These are phyloP conservation scores for Rhamnella rubrinervis DNA, from an alignment of 331 rosid species.

Conservation along the genomic window DNA sequence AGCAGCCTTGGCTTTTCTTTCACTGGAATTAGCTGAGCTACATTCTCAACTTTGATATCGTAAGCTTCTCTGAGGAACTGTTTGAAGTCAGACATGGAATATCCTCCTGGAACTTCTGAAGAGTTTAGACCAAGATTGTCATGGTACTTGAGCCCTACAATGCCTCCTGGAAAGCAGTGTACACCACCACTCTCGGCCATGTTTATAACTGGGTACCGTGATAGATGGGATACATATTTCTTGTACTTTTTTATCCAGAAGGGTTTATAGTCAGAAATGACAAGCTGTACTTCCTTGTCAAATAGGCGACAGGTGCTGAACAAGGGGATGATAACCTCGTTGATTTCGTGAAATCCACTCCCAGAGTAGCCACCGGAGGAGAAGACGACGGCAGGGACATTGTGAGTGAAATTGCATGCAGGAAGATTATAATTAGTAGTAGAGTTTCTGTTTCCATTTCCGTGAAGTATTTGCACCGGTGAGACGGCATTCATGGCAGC, in stretches of 20 bases:
- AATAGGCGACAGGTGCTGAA: slow-evolving; percentile 37
- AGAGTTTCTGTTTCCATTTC: not conserved
- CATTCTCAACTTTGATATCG: not conserved
- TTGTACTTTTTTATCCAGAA: slow-evolving; percentile 32
- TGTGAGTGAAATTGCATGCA: slow-evolving; percentile 24
- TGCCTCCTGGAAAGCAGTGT: slow-evolving; percentile 28
- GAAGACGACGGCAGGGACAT: slow-evolving; percentile 25
- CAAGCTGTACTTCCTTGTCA: slow-evolving; percentile 20
- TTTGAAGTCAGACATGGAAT: slow-evolving; percentile 28
- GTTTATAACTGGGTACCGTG: slow-evolving; percentile 15
- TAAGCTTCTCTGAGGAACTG: slow-evolving; percentile 25
- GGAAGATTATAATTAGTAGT: slow-evolving; percentile 1
- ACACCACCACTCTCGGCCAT: slow-evolving; percentile 4
- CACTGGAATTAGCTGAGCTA: not conserved
- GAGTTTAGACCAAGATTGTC: slow-evolving; percentile 28
- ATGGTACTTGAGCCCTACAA: slow-evolving; percentile 26
- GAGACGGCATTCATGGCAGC: slow-evolving; percentile 19
- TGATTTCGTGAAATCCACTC: slow-evolving; percentile 36
- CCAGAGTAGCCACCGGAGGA: slow-evolving; percentile 16
- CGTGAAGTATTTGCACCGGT: slow-evolving; percentile 10
- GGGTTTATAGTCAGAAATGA: slow-evolving; percentile 25
- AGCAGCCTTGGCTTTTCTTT: not conserved
- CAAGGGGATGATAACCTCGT: slow-evolving; percentile 22
- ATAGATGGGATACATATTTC: slow-evolving; percentile 24
- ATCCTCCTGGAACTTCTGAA: slow-evolving; percentile 25